Percentiles rank a stretch among this genome's conserved stretches.
phyloP scores from a whole-genome alignment of 2,329 filamentous ascomycete species.

The Trichoderma lentiforme region DNA sequence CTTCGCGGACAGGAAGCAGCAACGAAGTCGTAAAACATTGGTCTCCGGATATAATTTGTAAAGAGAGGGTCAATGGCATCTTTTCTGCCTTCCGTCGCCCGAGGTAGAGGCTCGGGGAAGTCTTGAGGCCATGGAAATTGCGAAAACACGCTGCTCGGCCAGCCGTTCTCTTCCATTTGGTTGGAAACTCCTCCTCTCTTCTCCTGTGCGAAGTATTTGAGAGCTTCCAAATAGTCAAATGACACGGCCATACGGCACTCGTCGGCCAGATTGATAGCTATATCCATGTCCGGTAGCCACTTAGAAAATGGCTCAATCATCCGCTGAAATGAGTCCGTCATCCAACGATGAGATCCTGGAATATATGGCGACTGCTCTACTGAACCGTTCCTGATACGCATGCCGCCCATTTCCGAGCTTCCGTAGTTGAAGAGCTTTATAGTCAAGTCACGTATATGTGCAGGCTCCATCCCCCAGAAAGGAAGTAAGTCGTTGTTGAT shows the following conservation, averaged over 20 bases:
- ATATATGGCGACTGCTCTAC: conserved; percentile 39
- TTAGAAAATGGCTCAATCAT: conserved; percentile 67
- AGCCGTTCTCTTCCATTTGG: not conserved
- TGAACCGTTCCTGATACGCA: conserved; percentile 60
- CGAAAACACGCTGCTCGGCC: not conserved
- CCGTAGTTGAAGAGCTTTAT: conserved; percentile 31
- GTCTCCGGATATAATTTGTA: conserved; percentile 22
- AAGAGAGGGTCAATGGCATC: conserved; percentile 20
- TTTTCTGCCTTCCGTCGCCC: not conserved
- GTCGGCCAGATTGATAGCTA: conserved; percentile 73
- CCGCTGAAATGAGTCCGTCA: conserved; percentile 43
- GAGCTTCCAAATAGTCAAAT: conserved; percentile 53
- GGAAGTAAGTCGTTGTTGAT: conserved; percentile 70
- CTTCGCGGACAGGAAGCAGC: conserved; percentile 44
- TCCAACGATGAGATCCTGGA: conserved; percentile 32
- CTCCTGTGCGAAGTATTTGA: conserved; percentile 55
- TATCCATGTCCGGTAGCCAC: conserved; percentile 72
- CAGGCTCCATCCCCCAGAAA: conserved; percentile 69
- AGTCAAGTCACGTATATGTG: conserved; percentile 58
- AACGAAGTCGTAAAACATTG: conserved; percentile 37
- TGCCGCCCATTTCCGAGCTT: conserved; percentile 38
- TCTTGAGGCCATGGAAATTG: conserved; percentile 21
- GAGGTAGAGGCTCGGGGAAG: conserved; percentile 16
- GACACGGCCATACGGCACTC: conserved; percentile 57
- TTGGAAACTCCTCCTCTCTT: not conserved